Evolutionary conservation across 148 eudicot species (phyloP).

Genomic region (Cornus controversa): DNA sequence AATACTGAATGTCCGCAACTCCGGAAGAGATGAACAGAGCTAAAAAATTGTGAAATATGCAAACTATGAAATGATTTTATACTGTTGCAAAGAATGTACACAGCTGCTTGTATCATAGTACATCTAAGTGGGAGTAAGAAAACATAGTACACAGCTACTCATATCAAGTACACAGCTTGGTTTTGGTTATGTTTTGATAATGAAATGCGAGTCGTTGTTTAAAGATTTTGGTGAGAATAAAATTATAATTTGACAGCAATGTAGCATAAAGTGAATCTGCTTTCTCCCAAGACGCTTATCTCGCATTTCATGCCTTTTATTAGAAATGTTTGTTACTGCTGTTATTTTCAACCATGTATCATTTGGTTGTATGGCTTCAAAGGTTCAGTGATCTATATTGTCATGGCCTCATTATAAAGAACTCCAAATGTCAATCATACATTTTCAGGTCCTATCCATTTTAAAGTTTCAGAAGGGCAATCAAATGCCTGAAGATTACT

Average conservation of each 20-base stretch:
- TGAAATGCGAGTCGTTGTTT: neutral
- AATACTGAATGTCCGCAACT: no score
- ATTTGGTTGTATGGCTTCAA: neutral
- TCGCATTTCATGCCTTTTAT: neutral
- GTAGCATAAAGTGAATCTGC: neutral
- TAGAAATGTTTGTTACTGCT: neutral
- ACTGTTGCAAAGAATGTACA: no score
- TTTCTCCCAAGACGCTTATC: neutral
- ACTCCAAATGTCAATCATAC: neutral
- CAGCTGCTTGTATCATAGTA: no score
- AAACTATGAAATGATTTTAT: no score
- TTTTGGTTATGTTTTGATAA: neutral
- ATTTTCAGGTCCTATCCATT: slow-evolving; percentile 60
- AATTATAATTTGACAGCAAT: neutral
- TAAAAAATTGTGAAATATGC: no score
- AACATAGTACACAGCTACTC: no score
- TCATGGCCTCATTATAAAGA: neutral
- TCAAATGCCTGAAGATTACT: slow-evolving; percentile 72
- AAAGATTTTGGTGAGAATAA: neutral
- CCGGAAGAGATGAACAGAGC: no score
- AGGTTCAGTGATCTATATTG: neutral
- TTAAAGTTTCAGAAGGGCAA: slow-evolving; percentile 56
- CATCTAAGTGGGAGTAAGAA: no score
- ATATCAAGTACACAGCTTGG: no score
- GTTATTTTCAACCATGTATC: neutral